A percentile compares a stretch with the other conserved stretches of the same genome.
Conservation (phyloP, 2,329 filamentous ascomycete genomes). For the Teratosphaeria gauchensis region DNA sequence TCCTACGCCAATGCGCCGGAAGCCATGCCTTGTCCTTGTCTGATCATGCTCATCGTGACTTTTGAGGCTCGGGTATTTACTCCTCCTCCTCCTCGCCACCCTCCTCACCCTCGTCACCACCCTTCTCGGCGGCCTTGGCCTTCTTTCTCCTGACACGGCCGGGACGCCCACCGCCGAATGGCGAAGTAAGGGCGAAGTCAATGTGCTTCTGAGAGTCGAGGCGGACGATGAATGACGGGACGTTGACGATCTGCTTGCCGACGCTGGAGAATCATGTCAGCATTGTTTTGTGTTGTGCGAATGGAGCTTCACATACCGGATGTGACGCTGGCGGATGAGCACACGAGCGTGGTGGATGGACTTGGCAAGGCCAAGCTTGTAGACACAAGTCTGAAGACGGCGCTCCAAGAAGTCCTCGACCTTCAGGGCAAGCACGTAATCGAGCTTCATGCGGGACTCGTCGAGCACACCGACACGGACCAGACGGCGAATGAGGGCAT, state of each 20-base stretch:
- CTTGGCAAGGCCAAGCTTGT: conserved; percentile 99
- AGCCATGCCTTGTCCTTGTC: neutral
- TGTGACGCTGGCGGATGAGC: conserved; percentile 98
- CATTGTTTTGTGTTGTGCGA: neutral
- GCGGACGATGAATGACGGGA: conserved; percentile 98
- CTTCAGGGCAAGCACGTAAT: conserved; percentile 98
- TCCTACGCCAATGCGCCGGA: neutral
- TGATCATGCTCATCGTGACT: neutral
- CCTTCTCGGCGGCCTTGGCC: conserved; percentile 88
- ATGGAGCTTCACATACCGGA: conserved; percentile 49
- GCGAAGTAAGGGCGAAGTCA: conserved; percentile 94
- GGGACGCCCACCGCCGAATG: conserved; percentile 92
- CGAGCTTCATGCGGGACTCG: conserved; percentile 99
- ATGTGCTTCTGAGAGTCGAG: conserved; percentile 99
- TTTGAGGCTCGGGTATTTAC: conserved; percentile 11
- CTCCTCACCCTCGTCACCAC: conserved; percentile 68
- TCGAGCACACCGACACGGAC: conserved; percentile 99
- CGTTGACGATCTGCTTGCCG: conserved; percentile 99
- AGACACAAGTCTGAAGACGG: conserved; percentile 98
- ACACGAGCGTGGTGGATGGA: conserved; percentile 99
- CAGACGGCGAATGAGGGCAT: conserved; percentile 99
- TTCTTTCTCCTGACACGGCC: conserved; percentile 99
- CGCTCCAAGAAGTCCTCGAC: conserved; percentile 99
- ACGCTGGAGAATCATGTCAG: conserved; percentile 47
- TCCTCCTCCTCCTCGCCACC: conserved; percentile 61